A percentile compares a stretch with the other conserved stretches of the same genome.
phyloP scores from a whole-genome alignment of 2,329 filamentous ascomycete species.

The Cercospora sp. region DNA sequence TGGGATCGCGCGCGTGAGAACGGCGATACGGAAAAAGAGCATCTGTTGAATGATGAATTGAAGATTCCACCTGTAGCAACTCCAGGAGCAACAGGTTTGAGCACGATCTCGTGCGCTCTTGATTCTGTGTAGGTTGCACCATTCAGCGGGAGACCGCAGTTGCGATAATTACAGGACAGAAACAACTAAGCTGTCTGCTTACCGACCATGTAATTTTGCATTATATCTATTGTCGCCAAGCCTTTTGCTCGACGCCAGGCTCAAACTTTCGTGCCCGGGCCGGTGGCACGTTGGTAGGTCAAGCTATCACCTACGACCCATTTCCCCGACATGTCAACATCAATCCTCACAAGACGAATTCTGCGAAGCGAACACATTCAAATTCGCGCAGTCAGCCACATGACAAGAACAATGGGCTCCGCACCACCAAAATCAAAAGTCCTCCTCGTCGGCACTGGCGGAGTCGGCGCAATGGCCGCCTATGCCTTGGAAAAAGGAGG shows the following conservation, averaged over 20 bases:
- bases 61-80: too few relatives aligned
- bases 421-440: constrained; percentile 42
- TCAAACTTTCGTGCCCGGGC: neutral
- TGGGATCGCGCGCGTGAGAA: too few relatives aligned
- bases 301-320: neutral
- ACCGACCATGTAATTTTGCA: neutral
- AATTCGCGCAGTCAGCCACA: too few relatives aligned
- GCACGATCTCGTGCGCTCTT: too few relatives aligned
- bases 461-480: constrained; percentile 58
- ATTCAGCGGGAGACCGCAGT: too few relatives aligned
- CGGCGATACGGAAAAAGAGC: too few relatives aligned
- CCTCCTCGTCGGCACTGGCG: constrained; percentile 57
- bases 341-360: neutral
- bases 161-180: too few relatives aligned
- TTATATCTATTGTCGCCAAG: neutral
- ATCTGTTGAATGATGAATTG: too few relatives aligned
- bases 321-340: neutral
- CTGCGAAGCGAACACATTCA: neutral
- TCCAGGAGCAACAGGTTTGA: too few relatives aligned
- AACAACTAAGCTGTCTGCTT: too few relatives aligned
- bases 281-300: neutral
- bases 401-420: constrained; percentile 15
- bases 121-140: too few relatives aligned
- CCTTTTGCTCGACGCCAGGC: neutral
- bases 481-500: constrained; percentile 55